Conservation (phyloP, 1,139 yeast genomes). For the Entelexis sorbosivorans region DNA sequence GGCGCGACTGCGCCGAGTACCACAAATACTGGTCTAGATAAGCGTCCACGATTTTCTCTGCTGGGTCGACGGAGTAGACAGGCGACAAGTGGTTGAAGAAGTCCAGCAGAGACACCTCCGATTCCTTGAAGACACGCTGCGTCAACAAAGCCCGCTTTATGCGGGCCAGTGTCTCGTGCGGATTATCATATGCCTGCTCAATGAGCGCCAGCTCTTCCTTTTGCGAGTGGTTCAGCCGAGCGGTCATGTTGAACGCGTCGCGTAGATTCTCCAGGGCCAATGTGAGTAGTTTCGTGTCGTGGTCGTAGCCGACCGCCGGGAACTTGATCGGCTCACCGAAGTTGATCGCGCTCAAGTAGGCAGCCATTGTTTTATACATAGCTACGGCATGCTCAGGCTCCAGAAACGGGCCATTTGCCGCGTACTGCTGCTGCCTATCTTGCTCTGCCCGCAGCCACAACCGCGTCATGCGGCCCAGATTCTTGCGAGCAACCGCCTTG, state of each 20-base stretch:
- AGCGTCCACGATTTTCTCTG: slow-evolving; percentile 93
- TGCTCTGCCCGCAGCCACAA: slow-evolving; percentile 90
- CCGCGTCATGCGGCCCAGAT: slow-evolving; percentile 80
- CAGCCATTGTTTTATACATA: slow-evolving; percentile 74
- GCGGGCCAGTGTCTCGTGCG: slow-evolving; percentile 81
- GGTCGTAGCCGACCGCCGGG: slow-evolving; percentile 86
- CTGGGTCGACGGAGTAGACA: slow-evolving; percentile 76
- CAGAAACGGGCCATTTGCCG: slow-evolving; percentile 79
- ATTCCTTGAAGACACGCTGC: slow-evolving; percentile 87
- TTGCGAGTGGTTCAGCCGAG: slow-evolving; percentile 67
- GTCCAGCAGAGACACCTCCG: slow-evolving; percentile 83
- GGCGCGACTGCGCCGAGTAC: slow-evolving; percentile 87
- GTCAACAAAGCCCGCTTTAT: slow-evolving; percentile 74
- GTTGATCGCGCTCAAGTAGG: slow-evolving; percentile 81
- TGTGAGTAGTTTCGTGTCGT: slow-evolving; percentile 80
- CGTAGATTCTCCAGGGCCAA: slow-evolving; percentile 83
- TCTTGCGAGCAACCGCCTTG: slow-evolving; percentile 86
- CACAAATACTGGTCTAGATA: slow-evolving; percentile 90
- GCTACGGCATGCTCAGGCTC: slow-evolving; percentile 82
- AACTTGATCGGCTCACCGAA: slow-evolving; percentile 63
- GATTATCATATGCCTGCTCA: slow-evolving; percentile 94
- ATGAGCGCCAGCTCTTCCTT: slow-evolving; percentile 87
- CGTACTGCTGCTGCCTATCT: slow-evolving; percentile 68
- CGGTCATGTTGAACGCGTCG: slow-evolving; percentile 65
- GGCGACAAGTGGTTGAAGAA: slow-evolving; percentile 76